A percentile compares a stretch with the other conserved stretches of the same genome.
These are phyloP conservation scores for Raffaelea deltoideospora DNA, from an alignment of 2,329 filamentous ascomycete species.

Conservation along the genomic window DNA sequence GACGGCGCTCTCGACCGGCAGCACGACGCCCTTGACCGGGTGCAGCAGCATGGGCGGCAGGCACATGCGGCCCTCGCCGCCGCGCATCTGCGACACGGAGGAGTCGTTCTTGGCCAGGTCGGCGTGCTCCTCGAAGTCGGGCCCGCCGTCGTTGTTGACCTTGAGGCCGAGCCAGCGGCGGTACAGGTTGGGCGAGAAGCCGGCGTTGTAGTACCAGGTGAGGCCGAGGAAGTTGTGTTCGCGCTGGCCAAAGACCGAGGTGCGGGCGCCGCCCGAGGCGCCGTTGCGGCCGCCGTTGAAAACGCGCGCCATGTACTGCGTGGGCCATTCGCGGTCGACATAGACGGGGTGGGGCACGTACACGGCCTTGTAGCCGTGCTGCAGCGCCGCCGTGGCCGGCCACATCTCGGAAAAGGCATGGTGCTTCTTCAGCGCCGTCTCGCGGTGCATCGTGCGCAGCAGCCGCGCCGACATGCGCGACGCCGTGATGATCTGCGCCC, in stretches of 20 bases:
- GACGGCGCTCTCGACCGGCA: conserved; percentile 44
- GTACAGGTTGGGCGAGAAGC: conserved; percentile 71
- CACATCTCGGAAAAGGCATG: conserved; percentile 96
- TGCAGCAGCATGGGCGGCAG: conserved; percentile 79
- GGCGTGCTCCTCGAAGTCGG: conserved; percentile 53
- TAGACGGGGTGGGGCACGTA: conserved; percentile 82
- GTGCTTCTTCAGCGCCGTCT: conserved; percentile 72
- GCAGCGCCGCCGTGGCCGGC: conserved; percentile 73
- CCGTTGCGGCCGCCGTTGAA: conserved; percentile 71
- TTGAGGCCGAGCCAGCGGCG: conserved; percentile 72
- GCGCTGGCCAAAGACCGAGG: conserved; percentile 63
- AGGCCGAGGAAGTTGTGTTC: conserved; percentile 81
- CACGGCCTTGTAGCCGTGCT: conserved; percentile 86
- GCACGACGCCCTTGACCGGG: conserved; percentile 64
- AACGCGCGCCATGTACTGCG: conserved; percentile 57
- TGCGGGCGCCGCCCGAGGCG: conserved; percentile 55
- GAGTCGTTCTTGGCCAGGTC: conserved; percentile 35
- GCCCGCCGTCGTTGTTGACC: conserved; percentile 64
- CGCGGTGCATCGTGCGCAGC: conserved; percentile 75
- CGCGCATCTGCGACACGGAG: conserved; percentile 35
- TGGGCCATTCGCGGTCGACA: conserved; percentile 75
- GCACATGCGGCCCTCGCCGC: conserved; percentile 77
- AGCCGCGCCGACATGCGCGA: conserved; percentile 69
- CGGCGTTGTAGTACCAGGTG: conserved; percentile 84
- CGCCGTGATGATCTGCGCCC: conserved; percentile 78